These are phyloP conservation scores for Clonostachys solani DNA, from an alignment of 2,329 filamentous ascomycete genomes.

Conservation along the genomic window DNA sequence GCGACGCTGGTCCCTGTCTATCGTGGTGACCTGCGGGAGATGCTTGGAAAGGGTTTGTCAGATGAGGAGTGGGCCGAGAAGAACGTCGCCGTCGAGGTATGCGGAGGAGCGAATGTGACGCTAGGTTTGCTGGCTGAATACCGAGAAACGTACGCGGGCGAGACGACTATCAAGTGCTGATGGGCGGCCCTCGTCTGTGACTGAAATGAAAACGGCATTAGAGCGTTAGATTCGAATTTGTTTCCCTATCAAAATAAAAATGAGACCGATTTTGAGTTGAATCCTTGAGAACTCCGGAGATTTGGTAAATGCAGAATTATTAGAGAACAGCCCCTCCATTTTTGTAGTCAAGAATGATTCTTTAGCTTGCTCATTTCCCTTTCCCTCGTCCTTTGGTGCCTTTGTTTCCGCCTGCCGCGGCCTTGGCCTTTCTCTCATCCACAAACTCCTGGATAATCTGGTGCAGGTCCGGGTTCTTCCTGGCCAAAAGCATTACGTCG, in stretches of 20 bases:
- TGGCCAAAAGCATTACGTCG: slow-evolving; percentile 81
- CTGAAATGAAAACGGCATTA: too few species aligned
- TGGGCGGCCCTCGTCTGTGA: neutral
- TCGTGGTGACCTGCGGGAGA: slow-evolving; percentile 54
- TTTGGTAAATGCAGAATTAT: too few species aligned
- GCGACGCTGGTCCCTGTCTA: slow-evolving; percentile 71
- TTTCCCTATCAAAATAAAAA: too few species aligned
- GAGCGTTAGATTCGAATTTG: too few species aligned
- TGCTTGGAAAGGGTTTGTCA: slow-evolving; percentile 46
- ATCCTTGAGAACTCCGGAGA: too few species aligned
- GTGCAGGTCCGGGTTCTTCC: slow-evolving; percentile 83
- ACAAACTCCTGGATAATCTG: slow-evolving; percentile 68
- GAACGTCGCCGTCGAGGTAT: slow-evolving; percentile 81
- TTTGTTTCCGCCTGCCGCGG: slow-evolving; percentile 22
- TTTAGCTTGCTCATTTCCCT: slow-evolving; percentile 5
- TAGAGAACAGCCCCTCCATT: too few species aligned
- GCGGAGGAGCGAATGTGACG: slow-evolving; percentile 69
- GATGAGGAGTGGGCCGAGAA: slow-evolving; percentile 58
- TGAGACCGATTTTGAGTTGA: too few species aligned
- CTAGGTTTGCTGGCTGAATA: slow-evolving; percentile 58
- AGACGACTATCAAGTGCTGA: slow-evolving; percentile 20
- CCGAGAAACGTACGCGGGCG: slow-evolving; percentile 34
- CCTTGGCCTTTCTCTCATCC: slow-evolving; percentile 52
- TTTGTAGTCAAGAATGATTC: too few species aligned
- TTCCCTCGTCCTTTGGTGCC: slow-evolving; percentile 21